Percentiles rank a stretch among this genome's conserved stretches.
These are phyloP conservation scores for Candida sanyaensis DNA, from an alignment of 1,139 yeast species.

Conservation along the genomic window DNA sequence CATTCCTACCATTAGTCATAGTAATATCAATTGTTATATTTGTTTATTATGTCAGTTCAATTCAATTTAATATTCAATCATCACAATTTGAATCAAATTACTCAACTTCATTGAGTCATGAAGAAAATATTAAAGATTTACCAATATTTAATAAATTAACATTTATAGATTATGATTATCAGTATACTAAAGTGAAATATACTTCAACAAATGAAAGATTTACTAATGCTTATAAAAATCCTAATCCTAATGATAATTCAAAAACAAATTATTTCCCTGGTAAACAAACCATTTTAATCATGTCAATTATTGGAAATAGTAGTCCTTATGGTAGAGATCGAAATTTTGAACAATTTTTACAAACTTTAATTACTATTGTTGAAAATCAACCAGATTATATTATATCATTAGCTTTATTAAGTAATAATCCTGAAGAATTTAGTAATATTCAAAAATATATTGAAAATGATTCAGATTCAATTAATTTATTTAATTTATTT, in stretches of 20 bases:
- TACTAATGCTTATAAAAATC: background rate
- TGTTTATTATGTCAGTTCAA: no score
- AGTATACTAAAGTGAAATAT: background rate
- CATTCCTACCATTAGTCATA: no score
- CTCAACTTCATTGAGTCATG: no score
- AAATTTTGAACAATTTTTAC: constrained; percentile 24
- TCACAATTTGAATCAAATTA: no score
- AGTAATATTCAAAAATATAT: constrained; percentile 19
- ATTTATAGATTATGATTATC: background rate
- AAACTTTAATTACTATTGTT: constrained; percentile 21
- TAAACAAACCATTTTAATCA: constrained; percentile 21
- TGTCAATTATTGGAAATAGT: constrained; percentile 26
- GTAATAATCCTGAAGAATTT: constrained; percentile 28
- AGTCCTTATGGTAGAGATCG: constrained; percentile 31
- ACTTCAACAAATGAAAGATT: background rate
- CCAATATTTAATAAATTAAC: background rate
- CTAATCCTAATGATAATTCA: no score
- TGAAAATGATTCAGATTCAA: constrained; percentile 14
- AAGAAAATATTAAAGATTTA: no score
- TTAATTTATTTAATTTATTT: constrained; percentile 11
- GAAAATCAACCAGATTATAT: constrained; percentile 14
- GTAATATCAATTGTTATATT: no score
- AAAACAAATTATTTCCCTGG: background rate
- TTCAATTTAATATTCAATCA: no score
- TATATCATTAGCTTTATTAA: constrained; percentile 31